These are phyloP conservation scores for Cryptosporidium ryanae DNA, from an alignment of 169 alveolate genomes.

Conservation along the genomic window DNA sequence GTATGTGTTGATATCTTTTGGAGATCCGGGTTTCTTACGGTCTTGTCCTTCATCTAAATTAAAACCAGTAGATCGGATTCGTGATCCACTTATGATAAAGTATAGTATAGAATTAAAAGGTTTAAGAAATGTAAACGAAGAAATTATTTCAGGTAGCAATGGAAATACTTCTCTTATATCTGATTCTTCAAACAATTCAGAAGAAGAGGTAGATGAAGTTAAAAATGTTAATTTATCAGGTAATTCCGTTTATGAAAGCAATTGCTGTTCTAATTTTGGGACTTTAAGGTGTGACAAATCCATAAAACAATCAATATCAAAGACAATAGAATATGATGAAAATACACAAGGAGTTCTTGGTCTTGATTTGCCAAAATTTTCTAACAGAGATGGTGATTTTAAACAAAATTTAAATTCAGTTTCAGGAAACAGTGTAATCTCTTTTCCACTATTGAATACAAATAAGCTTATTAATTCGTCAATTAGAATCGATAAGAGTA, in stretches of 20 bases:
- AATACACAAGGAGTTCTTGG: not conserved
- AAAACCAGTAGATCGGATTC: constrained; percentile 44
- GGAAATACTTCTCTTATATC: not conserved
- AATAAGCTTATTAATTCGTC: constrained; percentile 38
- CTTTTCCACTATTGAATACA: constrained; percentile 33
- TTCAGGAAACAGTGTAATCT: constrained; percentile 1
- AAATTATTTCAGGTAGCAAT: not conserved
- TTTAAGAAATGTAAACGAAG: not conserved
- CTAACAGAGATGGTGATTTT: not conserved
- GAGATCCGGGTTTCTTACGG: constrained; percentile 59
- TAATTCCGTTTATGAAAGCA: not conserved
- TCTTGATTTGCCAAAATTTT: not conserved
- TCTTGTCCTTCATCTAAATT: constrained; percentile 57
- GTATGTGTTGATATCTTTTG: constrained; percentile 58
- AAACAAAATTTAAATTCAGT: not conserved
- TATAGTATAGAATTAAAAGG: constrained; percentile 30
- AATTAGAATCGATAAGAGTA: constrained; percentile 65
- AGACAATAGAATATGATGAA: not conserved
- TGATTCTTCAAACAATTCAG: constrained; percentile 15
- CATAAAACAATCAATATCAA: no score
- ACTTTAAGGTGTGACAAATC: not conserved
- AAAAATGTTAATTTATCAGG: not conserved
- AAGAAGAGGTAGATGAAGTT: constrained; percentile 25
- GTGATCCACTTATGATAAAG: constrained; percentile 48
- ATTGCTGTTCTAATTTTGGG: constrained; percentile 16